Evolutionary conservation across 768 basidiomycete genomes (phyloP).

Genomic region (Pisolithus orientalis): DNA sequence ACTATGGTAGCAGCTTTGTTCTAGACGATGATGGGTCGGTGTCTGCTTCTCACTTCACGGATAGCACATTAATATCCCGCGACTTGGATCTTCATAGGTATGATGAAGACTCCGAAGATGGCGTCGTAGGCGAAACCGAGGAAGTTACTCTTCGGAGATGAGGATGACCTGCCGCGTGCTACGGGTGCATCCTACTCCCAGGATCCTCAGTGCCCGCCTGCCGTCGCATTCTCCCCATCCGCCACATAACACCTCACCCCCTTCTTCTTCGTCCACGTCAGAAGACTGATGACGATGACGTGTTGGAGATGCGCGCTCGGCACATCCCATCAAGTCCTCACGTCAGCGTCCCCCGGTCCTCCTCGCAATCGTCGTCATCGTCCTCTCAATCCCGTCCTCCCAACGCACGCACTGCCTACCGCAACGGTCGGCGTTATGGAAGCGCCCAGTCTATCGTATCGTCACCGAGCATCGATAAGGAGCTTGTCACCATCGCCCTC

Average conservation of each 20-base stretch:
- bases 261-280: slow-evolving; percentile 27
- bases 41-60: background rate
- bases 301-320: slow-evolving; percentile 58
- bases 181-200: slow-evolving; percentile 14
- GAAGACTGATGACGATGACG: slow-evolving; percentile 47
- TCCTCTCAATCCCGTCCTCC: slow-evolving; percentile 23
- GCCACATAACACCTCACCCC: slow-evolving; percentile 15
- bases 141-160: slow-evolving; percentile 25
- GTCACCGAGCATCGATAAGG: slow-evolving; percentile 33
- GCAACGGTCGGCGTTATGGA: slow-evolving; percentile 22
- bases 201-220: slow-evolving; percentile 5
- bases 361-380: slow-evolving; percentile 32
- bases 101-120: slow-evolving; percentile 64
- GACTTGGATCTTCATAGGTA: slow-evolving; percentile 37
- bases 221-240: slow-evolving; percentile 13
- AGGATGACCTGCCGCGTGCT: slow-evolving; percentile 14
- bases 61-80: slow-evolving; percentile 1
- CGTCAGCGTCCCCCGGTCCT: slow-evolving; percentile 28
- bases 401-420: slow-evolving; percentile 24
- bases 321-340: slow-evolving; percentile 17
- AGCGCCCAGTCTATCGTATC: slow-evolving; percentile 39
- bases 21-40: slow-evolving; percentile 63
- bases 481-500: slow-evolving; percentile 63
- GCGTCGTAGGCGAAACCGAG: slow-evolving; percentile 44
- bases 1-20: slow-evolving; percentile 22